Conservation (phyloP, 2,329 filamentous ascomycete genomes). For the Cordyceps sp. region DNA sequence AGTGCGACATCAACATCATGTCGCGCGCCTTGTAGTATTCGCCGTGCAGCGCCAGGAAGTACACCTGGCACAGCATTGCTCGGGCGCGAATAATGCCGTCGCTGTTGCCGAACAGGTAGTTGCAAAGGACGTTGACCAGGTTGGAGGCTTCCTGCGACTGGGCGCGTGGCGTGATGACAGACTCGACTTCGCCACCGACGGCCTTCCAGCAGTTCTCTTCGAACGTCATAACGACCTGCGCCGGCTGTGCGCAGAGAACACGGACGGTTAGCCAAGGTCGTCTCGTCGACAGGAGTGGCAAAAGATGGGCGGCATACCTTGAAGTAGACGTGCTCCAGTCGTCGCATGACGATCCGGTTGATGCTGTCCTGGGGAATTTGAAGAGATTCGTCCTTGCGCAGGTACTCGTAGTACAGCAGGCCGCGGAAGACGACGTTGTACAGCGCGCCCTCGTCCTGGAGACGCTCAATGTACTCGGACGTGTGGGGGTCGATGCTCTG, state of each 20-base stretch:
- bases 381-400: slow-evolving; percentile 53
- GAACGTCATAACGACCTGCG: slow-evolving; percentile 80
- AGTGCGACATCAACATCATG: slow-evolving; percentile 99
- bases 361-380: slow-evolving; percentile 70
- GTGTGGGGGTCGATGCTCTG: slow-evolving; percentile 97
- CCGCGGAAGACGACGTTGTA: slow-evolving; percentile 88
- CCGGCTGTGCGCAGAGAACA: slow-evolving; percentile 36
- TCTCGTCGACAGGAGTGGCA: no score
- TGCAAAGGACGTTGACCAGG: slow-evolving; percentile 78
- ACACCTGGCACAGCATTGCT: slow-evolving; percentile 96
- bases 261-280: neutral
- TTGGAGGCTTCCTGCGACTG: slow-evolving; percentile 50
- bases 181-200: slow-evolving; percentile 54
- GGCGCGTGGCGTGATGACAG: slow-evolving; percentile 60
- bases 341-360: slow-evolving; percentile 85
- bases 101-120: slow-evolving; percentile 85
- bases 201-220: slow-evolving; percentile 90
- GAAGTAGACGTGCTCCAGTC: slow-evolving; percentile 96
- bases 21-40: slow-evolving; percentile 96
- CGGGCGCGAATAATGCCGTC: slow-evolving; percentile 92
- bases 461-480: slow-evolving; percentile 90
- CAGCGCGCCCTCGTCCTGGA: slow-evolving; percentile 76
- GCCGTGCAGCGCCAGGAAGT: slow-evolving; percentile 94
- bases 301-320: slow-evolving; percentile 47
- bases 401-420: slow-evolving; percentile 72